Evolutionary conservation across 1,139 yeast genomes (phyloP).

Genomic region (Suhomyces ambrosiae): DNA sequence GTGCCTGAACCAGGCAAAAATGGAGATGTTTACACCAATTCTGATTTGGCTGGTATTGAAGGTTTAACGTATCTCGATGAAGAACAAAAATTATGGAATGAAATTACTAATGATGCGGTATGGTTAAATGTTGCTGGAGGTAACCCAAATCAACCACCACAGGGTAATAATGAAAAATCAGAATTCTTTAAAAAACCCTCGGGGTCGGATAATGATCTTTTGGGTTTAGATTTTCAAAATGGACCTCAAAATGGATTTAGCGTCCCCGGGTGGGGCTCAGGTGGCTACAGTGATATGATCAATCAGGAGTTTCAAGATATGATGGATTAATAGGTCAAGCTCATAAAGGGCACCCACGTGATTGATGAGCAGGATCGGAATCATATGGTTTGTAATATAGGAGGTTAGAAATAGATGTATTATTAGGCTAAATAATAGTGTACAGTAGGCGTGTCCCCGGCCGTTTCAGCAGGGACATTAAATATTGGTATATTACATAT

Average conservation of each 20-base stretch:
- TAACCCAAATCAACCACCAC: constrained; percentile 25
- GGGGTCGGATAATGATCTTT: constrained; percentile 6
- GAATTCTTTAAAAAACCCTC: constrained; percentile 13
- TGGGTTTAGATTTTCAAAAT: constrained; percentile 4
- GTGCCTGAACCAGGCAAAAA: constrained; percentile 13
- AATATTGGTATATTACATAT: constrained; percentile 3
- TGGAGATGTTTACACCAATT: constrained; percentile 37
- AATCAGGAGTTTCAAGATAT: constrained; percentile 44
- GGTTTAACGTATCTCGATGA: constrained; percentile 47
- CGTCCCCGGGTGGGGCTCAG: constrained; percentile 3
- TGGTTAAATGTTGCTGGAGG: constrained; percentile 52
- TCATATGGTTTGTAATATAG: neutral
- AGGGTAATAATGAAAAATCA: constrained; percentile 5
- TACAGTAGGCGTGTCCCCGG: neutral
- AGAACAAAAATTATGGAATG: constrained; percentile 73
- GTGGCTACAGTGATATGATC: constrained; percentile 41
- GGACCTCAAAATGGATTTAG: neutral
- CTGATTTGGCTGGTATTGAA: constrained; percentile 47
- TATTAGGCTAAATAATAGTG: constrained; percentile 3
- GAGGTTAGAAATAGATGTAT: constrained; percentile 5
- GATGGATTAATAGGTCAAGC: constrained; percentile 22
- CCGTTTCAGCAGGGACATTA: neutral
- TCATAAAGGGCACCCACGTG: no score
- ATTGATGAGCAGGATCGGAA: neutral
- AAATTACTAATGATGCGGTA: constrained; percentile 71